phyloP scores from a whole-genome alignment of 1,284 basidiomycete genomes.

The Ustilago vetiveriae region DNA sequence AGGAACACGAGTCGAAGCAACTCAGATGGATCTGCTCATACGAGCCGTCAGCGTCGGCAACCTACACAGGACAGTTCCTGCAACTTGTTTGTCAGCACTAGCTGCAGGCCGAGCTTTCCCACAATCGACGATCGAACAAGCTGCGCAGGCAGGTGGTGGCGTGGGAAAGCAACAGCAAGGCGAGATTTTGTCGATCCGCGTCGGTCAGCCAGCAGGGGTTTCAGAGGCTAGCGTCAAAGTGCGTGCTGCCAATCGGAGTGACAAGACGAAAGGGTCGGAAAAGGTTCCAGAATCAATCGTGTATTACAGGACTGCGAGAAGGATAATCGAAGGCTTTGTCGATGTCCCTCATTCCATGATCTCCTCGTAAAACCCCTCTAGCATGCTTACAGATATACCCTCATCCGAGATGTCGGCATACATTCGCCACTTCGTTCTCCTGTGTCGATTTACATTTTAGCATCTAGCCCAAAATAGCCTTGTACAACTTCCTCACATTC shows the following conservation, averaged over 20 bases:
- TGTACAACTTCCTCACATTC: slow-evolving; percentile 18
- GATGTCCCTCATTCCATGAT: slow-evolving; percentile 29
- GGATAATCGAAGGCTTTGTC: slow-evolving; percentile 54
- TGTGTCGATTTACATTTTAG: no score
- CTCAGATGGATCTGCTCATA: slow-evolving; percentile 53
- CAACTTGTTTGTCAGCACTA: slow-evolving; percentile 60
- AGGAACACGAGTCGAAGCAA: slow-evolving; percentile 13
- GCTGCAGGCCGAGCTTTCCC: slow-evolving; percentile 43
- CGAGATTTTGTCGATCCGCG: slow-evolving; percentile 42
- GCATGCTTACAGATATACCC: no score
- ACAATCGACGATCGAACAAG: slow-evolving; percentile 38
- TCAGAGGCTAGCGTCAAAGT: slow-evolving; percentile 51
- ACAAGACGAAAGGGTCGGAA: not conserved
- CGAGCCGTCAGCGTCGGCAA: slow-evolving; percentile 60
- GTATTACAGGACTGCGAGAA: slow-evolving; percentile 54
- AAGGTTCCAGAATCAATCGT: slow-evolving; percentile 44
- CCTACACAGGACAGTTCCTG: slow-evolving; percentile 60
- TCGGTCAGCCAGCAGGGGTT: slow-evolving; percentile 64
- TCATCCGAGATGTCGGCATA: no score
- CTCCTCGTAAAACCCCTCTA: not conserved
- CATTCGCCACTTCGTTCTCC: no score
- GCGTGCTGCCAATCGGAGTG: not conserved
- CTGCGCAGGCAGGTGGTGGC: slow-evolving; percentile 9
- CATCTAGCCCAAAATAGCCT: slow-evolving; percentile 20
- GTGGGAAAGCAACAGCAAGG: not conserved